Conservation (phyloP, 805 yeast genomes). For the Starmerella stigmatis region DNA sequence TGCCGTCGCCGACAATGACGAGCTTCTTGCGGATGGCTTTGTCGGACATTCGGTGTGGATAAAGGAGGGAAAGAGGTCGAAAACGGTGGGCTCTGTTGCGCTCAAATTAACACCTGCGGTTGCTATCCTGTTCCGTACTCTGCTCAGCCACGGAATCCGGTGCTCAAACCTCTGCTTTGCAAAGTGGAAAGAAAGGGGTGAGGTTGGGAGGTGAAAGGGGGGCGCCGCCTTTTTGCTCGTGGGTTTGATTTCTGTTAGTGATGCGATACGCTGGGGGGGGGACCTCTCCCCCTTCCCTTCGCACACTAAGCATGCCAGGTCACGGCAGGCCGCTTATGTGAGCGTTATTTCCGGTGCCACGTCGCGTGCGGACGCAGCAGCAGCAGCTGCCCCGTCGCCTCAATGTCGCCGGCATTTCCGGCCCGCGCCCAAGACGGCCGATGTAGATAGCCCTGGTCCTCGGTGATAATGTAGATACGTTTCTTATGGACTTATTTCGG, state of each 20-base stretch:
- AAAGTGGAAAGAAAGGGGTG: constrained; percentile 1
- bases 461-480: too few species aligned
- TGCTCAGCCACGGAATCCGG: not conserved
- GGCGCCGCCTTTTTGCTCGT: not conserved
- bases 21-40: constrained; percentile 40
- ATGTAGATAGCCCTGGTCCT: too few species aligned
- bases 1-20: constrained; percentile 96
- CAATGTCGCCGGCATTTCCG: too few species aligned
- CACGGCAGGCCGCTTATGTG: not conserved
- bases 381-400: too few species aligned
- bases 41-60: constrained; percentile 18
- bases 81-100: not conserved
- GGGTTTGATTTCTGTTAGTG: constrained; percentile 5
- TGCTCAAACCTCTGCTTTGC: not conserved
- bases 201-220: constrained; percentile 4
- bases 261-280: constrained; percentile 6
- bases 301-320: constrained; percentile 8
- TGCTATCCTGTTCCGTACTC: not conserved
- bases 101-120: not conserved
- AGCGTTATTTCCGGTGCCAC: not conserved
- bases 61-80: not conserved
- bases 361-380: too few species aligned
- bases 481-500: too few species aligned
- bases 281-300: constrained; percentile 4
- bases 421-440: too few species aligned